These are phyloP conservation scores for Phytophthora ramorum DNA, from an alignment of 352 stramenopile genomes.

Conservation along the genomic window DNA sequence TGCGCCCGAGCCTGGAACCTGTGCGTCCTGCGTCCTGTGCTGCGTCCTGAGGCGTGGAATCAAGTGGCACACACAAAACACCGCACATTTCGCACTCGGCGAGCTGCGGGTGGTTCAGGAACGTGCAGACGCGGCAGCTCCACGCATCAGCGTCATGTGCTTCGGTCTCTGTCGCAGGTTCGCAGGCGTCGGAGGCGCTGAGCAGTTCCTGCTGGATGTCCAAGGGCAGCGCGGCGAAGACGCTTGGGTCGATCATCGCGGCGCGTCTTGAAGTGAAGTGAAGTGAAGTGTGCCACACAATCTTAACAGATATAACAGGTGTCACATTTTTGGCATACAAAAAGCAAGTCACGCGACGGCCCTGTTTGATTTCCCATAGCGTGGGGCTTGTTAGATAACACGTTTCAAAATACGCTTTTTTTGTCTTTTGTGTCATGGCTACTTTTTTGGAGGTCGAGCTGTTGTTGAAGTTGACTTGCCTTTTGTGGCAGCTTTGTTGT, in stretches of 20 bases:
- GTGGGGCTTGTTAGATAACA: too few species aligned
- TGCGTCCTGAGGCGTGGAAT: conserved; percentile 5
- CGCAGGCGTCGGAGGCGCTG: neutral
- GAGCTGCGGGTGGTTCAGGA: conserved; percentile 78
- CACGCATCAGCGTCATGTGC: conserved; percentile 32
- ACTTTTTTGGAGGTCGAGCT: conserved; percentile 23
- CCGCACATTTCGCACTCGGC: conserved; percentile 80
- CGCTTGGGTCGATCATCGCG: conserved; percentile 49
- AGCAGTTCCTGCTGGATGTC: conserved; percentile 70
- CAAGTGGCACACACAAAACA: conserved; percentile 36
- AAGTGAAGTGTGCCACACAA: too few species aligned
- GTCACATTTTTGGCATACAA: too few species aligned
- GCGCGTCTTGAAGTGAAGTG: too few species aligned
- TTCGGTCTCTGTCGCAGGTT: conserved; percentile 1
- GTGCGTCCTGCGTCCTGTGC: conserved; percentile 2
- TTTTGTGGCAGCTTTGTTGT: conserved; percentile 31
- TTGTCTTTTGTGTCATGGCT: conserved; percentile 5
- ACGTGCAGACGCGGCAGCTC: conserved; percentile 82
- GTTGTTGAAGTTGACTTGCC: conserved; percentile 25
- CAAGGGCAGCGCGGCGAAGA: conserved; percentile 57
- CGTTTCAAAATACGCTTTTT: too few species aligned
- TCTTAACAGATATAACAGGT: too few species aligned
- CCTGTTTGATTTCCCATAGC: too few species aligned
- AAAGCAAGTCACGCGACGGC: too few species aligned
- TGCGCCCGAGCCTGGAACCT: conserved; percentile 41